Evolutionary conservation across 306 rosid species (phyloP).

Genomic region (Coriaria nepalensis): DNA sequence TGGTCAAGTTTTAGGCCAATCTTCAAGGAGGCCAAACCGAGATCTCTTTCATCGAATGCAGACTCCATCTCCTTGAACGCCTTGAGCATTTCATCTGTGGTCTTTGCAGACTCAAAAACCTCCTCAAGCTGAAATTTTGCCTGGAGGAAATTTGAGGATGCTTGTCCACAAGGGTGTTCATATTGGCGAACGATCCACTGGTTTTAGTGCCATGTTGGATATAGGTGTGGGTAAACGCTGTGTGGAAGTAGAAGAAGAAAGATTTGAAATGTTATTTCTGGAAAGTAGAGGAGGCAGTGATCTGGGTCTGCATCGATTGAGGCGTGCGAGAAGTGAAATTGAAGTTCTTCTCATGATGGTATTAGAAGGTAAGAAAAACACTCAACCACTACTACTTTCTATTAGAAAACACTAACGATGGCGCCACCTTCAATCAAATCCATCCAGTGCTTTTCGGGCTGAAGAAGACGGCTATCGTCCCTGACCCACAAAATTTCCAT

Average conservation of each 20-base stretch:
- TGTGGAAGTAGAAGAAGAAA: constrained; percentile 14
- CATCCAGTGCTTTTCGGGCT: too few species aligned
- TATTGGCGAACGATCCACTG: constrained; percentile 24
- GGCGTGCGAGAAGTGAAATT: constrained; percentile 24
- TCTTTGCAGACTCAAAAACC: constrained; percentile 62
- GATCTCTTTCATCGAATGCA: constrained; percentile 47
- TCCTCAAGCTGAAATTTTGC: constrained; percentile 54
- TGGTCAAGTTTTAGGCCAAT: constrained; percentile 56
- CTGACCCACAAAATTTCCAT: too few species aligned
- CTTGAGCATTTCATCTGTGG: constrained; percentile 46
- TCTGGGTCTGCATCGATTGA: constrained; percentile 27
- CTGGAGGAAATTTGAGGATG: constrained; percentile 35
- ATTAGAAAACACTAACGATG: too few species aligned
- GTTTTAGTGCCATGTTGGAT: constrained; percentile 28
- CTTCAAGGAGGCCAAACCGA: constrained; percentile 67
- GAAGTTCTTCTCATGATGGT: constrained; percentile 50
- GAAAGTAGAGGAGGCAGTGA: constrained; percentile 15
- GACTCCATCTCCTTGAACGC: constrained; percentile 60
- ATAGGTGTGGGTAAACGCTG: constrained; percentile 14
- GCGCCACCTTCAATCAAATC: too few species aligned
- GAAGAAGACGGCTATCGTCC: too few species aligned
- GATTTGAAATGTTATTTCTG: constrained; percentile 19
- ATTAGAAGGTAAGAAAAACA: background rate
- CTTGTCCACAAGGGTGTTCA: constrained; percentile 36
- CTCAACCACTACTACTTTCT: too few species aligned